A percentile compares a stretch with the other conserved stretches of the same genome.
These are phyloP conservation scores for Schizochytrium sp. DNA, from an alignment of 108 stramenopile genomes.

Conservation along the genomic window DNA sequence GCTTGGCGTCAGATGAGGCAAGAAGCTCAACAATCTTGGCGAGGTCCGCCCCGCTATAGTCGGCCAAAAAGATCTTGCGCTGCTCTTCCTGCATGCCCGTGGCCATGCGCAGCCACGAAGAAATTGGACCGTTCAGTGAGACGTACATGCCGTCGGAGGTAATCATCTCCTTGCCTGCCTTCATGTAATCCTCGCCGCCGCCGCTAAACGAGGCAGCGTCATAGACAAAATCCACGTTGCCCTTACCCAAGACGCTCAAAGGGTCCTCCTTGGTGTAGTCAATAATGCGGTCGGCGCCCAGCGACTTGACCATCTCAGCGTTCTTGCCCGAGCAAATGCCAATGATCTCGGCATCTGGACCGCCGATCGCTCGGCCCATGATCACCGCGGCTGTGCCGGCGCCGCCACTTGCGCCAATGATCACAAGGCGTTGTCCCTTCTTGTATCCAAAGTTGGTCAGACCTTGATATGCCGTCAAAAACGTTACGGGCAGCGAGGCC, in stretches of 20 bases:
- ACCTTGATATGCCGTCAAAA: background rate
- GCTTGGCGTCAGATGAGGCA: background rate
- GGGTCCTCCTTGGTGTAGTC: background rate
- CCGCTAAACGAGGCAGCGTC: background rate
- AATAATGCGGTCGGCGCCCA: background rate
- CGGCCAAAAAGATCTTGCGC: background rate
- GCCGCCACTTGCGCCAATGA: slow-evolving; percentile 1
- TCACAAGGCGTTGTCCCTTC: background rate
- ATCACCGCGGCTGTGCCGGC: background rate
- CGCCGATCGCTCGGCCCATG: background rate
- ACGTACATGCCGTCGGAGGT: background rate
- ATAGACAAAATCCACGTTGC: background rate
- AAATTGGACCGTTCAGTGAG: background rate
- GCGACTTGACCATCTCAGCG: background rate
- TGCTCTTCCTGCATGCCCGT: background rate
- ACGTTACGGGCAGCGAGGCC: background rate
- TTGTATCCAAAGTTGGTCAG: background rate
- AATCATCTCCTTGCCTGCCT: background rate
- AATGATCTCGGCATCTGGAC: background rate
- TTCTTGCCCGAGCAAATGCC: background rate
- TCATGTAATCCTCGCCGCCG: background rate
- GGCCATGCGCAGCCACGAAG: background rate
- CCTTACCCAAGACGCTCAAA: background rate
- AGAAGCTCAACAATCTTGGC: background rate
- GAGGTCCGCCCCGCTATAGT: background rate